Conservation (phyloP, 2,329 filamentous ascomycete species). For the Pezicula neosporulosa region DNA sequence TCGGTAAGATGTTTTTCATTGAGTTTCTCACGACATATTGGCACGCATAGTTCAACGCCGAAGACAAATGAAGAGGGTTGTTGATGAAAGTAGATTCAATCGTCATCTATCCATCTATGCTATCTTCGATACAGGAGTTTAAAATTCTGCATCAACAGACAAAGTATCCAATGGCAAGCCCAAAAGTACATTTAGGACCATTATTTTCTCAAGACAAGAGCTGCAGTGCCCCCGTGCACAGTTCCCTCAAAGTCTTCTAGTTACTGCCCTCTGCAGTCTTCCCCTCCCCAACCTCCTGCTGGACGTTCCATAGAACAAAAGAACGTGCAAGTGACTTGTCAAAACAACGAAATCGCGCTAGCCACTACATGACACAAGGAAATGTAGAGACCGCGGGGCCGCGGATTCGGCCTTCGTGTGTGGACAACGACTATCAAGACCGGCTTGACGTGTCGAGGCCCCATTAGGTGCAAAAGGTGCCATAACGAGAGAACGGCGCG, state of each 20-base stretch:
- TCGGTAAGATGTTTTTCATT: no score
- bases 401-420: conserved; percentile 28
- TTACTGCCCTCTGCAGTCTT: conserved; percentile 11
- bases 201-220: conserved; percentile 4
- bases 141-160: background rate
- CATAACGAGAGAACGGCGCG: conserved; percentile 22
- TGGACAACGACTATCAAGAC: conserved; percentile 2
- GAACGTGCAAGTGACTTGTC: conserved; percentile 13
- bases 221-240: conserved; percentile 10
- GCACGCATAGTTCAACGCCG: background rate
- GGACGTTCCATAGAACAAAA: conserved; percentile 6
- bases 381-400: conserved; percentile 12
- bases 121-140: background rate
- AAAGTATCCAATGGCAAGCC: conserved; percentile 3
- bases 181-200: background rate
- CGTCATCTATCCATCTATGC: conserved; percentile 41
- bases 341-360: conserved; percentile 21
- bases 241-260: conserved; percentile 3
- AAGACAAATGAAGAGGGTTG: background rate
- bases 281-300: conserved; percentile 10
- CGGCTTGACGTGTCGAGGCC: background rate
- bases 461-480: conserved; percentile 12
- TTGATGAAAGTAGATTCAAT: conserved; percentile 39
- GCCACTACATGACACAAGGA: background rate
- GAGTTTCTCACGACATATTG: no score